Percentiles rank a stretch among this genome's conserved stretches.
Evolutionary conservation across 306 rosid species (phyloP).

Genomic region (Notholithocarpus densiflorus): DNA sequence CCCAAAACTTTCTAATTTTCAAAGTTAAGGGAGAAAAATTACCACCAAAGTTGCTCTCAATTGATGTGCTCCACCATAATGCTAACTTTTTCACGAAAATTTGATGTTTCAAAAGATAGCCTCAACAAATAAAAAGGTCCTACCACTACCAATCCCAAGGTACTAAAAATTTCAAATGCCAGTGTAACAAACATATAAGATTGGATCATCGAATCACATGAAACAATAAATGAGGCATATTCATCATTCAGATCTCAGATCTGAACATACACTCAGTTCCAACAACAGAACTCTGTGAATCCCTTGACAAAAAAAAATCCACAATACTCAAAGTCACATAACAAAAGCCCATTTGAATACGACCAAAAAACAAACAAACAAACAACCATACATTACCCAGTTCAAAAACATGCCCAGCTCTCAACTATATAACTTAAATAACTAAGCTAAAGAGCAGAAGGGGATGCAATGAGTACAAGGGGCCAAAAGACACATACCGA

Average conservation of each 20-base stretch:
- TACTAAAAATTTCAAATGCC: background rate
- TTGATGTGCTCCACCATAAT: background rate
- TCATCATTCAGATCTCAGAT: background rate
- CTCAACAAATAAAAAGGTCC: background rate
- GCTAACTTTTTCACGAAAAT: too few relatives aligned
- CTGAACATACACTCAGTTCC: background rate
- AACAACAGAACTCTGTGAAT: background rate
- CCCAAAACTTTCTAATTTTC: background rate
- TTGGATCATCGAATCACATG: background rate
- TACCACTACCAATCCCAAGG: background rate
- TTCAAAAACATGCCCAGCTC: background rate
- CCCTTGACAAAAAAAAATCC: background rate
- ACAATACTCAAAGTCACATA: background rate
- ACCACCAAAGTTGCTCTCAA: background rate
- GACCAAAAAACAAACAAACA: background rate
- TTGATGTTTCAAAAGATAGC: background rate
- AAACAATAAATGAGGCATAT: background rate
- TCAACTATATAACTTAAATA: background rate
- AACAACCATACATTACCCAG: background rate
- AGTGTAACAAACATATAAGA: background rate
- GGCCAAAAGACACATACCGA: constrained; percentile 40
- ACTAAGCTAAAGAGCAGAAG: background rate
- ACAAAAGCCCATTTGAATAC: background rate
- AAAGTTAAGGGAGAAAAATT: background rate
- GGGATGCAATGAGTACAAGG: background rate